Evolutionary conservation across 805 yeast genomes (phyloP), one percentile per base, ranked within the genome.

Genomic region (Tetrapisispora arboricola): DNA sequence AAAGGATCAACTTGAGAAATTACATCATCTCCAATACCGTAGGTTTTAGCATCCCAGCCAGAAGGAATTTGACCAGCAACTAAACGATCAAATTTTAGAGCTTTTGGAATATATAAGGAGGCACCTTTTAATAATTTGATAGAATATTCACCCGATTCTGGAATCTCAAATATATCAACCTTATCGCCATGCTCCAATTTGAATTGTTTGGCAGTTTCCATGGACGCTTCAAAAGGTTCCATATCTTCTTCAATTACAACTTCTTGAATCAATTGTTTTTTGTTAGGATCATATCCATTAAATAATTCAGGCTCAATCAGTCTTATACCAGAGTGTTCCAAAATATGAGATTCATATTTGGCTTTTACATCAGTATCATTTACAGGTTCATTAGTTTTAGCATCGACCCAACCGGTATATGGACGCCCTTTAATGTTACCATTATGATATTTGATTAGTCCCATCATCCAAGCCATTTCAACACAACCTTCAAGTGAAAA

Each of bases 401-500:
- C 79, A 62, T 92, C 99, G 53, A 90, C 84, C 98, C 98, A 92
- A 55, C 97, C 97, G 36, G 92, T 72, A 71, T 88, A 88, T 56
- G 87, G 90, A 63, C 80, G 79, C 35, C 66, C 66, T 49, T 61
- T 61, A 47, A 61, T 48, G 47, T 60, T 60, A 69, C 96, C 97
- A 53, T 85, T 84, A 70, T 84, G 92, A 70, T 92, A 92, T 68
- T 85, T 86, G 70, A 92, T 88, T 61, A 84, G 75, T 52, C 96
- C 96, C 97, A 92, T 92, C 55, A 92, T 88, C 96, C 97, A 92
- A 38, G 99, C 97, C 95, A 92, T 88, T 71, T 92, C 98, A 60
- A 92, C 82, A 60, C 96, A 83, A 59, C 98, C 98, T 68, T 92
- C 98, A 54, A 92, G 71, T 9, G 96, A 88, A 68, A 92, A 92